Evolutionary conservation across 2,329 filamentous ascomycete genomes (phyloP).

Genomic region (Diplodia intermedia): DNA sequence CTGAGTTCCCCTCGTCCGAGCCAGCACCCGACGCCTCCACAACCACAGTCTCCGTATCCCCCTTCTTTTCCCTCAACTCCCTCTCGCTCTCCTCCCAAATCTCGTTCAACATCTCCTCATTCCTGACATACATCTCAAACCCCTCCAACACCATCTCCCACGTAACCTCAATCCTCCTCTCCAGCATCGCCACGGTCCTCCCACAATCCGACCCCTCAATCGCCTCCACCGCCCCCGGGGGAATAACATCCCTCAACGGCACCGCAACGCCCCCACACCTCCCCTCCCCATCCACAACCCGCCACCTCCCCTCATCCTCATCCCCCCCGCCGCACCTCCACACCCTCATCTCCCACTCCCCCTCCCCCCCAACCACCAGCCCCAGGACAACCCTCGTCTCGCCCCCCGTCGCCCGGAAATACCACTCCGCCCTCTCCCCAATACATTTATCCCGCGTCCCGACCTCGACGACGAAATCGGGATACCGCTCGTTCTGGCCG

Average conservation of each 20-base stretch:
- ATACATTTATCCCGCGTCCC: not conserved
- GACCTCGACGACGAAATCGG: not conserved
- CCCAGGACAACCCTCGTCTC: not conserved
- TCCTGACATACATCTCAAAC: not conserved
- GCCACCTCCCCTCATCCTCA: not conserved
- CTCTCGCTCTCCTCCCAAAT: too few species aligned
- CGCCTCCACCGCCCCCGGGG: not conserved
- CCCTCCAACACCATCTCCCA: not conserved
- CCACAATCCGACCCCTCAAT: not conserved
- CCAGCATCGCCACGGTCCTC: not conserved
- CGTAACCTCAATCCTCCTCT: not conserved
- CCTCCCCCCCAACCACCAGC: not conserved
- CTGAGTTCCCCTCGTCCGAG: too few species aligned
- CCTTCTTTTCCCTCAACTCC: too few species aligned
- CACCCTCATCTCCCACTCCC: not conserved
- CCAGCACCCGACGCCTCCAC: too few species aligned
- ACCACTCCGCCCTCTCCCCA: not conserved
- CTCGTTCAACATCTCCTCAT: too few species aligned
- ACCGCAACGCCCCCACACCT: not conserved
- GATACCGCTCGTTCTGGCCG: too few species aligned
- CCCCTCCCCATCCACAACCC: not conserved
- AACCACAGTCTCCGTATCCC: too few species aligned
- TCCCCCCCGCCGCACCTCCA: not conserved
- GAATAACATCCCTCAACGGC: not conserved
- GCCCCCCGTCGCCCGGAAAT: not conserved